A percentile compares a stretch with the other conserved stretches of the same genome.
phyloP scores from a whole-genome alignment of 139 green algal species.

The Volvox reticuliferus region DNA sequence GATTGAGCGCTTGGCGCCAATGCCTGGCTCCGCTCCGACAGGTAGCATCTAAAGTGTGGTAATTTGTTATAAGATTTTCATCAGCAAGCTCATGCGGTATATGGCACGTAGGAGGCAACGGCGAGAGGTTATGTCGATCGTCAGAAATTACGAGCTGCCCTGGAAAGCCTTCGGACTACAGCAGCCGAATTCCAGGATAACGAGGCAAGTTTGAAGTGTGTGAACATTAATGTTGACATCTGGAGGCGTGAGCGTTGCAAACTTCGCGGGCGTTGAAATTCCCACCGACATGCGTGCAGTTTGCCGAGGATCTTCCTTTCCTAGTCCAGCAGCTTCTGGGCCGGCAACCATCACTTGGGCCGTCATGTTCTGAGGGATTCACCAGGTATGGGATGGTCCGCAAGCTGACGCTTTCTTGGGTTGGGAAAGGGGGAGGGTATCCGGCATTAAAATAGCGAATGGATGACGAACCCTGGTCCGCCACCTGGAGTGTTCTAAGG shows the following conservation, averaged over 20 bases:
- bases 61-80: background rate
- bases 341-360: background rate
- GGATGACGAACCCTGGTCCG: too few relatives aligned
- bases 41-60: background rate
- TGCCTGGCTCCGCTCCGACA: conserved; percentile 22
- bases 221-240: background rate
- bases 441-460: too few relatives aligned
- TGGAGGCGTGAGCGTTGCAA: background rate
- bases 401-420: too few relatives aligned
- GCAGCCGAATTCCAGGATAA: background rate
- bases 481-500: too few relatives aligned
- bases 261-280: background rate
- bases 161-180: conserved; percentile 1
- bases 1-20: conserved; percentile 24
- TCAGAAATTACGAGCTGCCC: background rate
- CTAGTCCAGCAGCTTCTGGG: conserved; percentile 47
- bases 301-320: conserved; percentile 54
- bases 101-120: background rate
- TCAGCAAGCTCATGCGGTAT: background rate
- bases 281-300: conserved; percentile 28
- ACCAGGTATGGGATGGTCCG: background rate
- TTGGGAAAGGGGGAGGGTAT: too few relatives aligned
- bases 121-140: background rate
- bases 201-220: background rate
- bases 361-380: background rate